Evolutionary conservation across 192 early-diverging fungal species (phyloP), one percentile per base, ranked within the genome.

Genomic region (Jimgerdemannia lactiflua): DNA sequence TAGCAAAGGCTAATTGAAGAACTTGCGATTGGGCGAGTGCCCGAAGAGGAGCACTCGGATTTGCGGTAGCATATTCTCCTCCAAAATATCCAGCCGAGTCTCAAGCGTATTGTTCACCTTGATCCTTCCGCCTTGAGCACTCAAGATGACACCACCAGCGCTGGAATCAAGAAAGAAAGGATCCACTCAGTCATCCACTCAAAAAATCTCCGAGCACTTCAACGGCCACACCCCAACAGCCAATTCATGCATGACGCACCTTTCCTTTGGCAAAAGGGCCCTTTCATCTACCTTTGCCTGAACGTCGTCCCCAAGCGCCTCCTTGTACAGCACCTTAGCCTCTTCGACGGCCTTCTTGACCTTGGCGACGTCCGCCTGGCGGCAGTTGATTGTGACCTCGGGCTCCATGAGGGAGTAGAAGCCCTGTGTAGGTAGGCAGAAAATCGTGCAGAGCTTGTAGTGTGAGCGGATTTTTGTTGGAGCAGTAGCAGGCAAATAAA

Each of bases 11-110:
- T 91, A 96, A 86, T 97, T 94, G 86, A 92, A 96, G 89, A 96
- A 98, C 77, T 89, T 93, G 86, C 96, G 92, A 85, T 88, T 93
- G 49, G 93, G 92, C 43, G 95, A 95, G 70, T 93, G 93, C 6
- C 96, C 98, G 84, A 96, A 99, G 70, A 99, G 88, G 67, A 91
- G 79, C 77, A 91, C 86, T 69, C 96, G 94, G 80, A 99, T 91
- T 76, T 95, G 93, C 42, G 98, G 98, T 73, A 99, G 91, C 95
- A 97, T 93, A 75, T 86, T 80, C 76, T 99, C 94, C 68, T 89
- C 86, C 42, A 93, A 86, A 73, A 98, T 87, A 10, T 91, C 91
- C 74, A 99, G 83, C 59, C 98, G 90, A n/a, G 92, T 88, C 81
- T 95, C 95, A 71, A 97, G 86, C 39, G 97, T 97, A 86, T 98